Base-by-base conservation (phyloP, 31 red algal genomes). In the Asparagopsis taxiformis region DNA sequence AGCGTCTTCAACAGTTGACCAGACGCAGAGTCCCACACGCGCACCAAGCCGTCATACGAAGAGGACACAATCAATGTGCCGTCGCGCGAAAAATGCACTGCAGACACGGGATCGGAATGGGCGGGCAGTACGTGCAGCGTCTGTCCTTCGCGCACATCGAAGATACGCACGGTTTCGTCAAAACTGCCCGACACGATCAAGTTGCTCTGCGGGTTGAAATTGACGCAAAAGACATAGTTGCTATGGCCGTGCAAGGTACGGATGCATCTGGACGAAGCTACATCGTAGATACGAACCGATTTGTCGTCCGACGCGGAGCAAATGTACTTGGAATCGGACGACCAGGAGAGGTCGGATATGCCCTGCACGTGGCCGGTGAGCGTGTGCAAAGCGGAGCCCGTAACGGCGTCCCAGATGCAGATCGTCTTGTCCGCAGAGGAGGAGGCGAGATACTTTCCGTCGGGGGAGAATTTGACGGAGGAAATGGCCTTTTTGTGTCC, bases 301-400 rank as follows among this genome's bases (percentile, higher is more conserved):
- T 80, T 82, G 68, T 94, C 96, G 46, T 99, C 96, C 23, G 91
- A 94, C 1, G 91, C 96, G 68, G 96, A 84, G 44, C 77, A 80
- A 7, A 97, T 77, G 55, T 59, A 90, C 44, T 74, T 70, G 38
- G 70, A 79, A 43, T 97, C 80, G 0, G 86, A 74, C 8, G 93
- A 91, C 93, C 96, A 99, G 37, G 90, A 77, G 3, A 94, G 44
- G 72, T 99, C 96, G 19, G 84, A 87, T 17, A 99, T 91, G 78
- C 96, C 96, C 44, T 92, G 96, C 11, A 68, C 36, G 55, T 99
- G 96, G 8, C 96, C 96, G 10, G 33, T 31, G 32, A 99, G 83
- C 0, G 80, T 83, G 44, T 51, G 32, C 17, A 74, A 11, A 3
- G 77, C 2, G 5, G 31, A 29, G 4, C 90, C 95, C 0, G 59